Base-by-base conservation (phyloP, 495 filamentous ascomycete species). In the Paragyromitra xinjiangensis region DNA sequence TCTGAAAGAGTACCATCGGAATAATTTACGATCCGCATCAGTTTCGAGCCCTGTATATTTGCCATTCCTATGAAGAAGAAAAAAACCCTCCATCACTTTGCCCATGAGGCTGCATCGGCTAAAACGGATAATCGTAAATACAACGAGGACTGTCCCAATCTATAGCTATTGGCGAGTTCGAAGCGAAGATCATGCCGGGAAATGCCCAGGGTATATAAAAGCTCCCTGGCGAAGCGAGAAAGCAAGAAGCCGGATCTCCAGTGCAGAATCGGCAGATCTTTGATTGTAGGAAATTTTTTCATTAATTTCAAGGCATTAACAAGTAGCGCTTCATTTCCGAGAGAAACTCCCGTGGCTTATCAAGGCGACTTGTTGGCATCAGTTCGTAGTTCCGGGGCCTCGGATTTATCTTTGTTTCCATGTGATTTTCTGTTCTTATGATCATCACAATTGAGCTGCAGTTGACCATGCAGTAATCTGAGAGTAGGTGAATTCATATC, bases 211-310 rank as follows among this genome's bases (percentile, higher is more conserved):
- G 39, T 42, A 14, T 63, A 22, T 44, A 44, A 22, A 63, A 40
- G 12, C 39, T 63, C 37, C 16, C 59, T 12, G 59, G 0, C 59
- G 59, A 40, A 63, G 16, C 39, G 39, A 63, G 59, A 42, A 63
- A 42, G n/a, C 37, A 42, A 63, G 59, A 69, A 56, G 34, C 19
- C n/a, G 6, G 66, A 69, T 69, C 66, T n/a, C 39, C 24, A 7
- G 66, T 69, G 48, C 51, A 11, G 14, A 22, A 58, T 26, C 3
- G 42, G 19, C 8, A 44, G 19, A 63, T 63, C 59, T 42, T n/a
- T 6, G 39, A 24, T n/a, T 42, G 11, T 58, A 24, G 1, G 19
- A 24, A 29, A 56, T 51, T 16, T 39, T 7, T 34, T 56, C 14
- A 69, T 26, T 12, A 59, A 19, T 19, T 58, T 59, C 66, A 4